A percentile compares a stretch with the other conserved stretches of the same genome.
Conservation (phyloP, 176 grass and related monocot species). For the Oryza brachyantha region DNA sequence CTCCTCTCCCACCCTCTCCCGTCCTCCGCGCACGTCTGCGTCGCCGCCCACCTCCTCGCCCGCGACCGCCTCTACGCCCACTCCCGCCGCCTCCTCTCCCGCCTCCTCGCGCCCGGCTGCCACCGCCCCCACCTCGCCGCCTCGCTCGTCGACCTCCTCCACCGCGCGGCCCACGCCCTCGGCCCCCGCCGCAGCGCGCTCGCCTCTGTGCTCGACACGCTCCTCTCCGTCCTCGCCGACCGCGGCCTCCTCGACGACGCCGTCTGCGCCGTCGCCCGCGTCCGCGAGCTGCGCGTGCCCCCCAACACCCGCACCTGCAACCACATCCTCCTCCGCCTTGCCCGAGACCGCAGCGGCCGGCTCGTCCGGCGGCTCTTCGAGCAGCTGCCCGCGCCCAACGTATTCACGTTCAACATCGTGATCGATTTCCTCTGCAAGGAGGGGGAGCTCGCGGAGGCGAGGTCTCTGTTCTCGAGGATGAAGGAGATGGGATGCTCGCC, state of each 20-base stretch:
- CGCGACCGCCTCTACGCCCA: slow-evolving; percentile 47
- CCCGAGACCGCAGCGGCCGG: slow-evolving; percentile 24
- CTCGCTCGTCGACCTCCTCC: slow-evolving; percentile 50
- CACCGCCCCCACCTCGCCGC: slow-evolving; percentile 31
- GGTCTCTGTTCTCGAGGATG: slow-evolving; percentile 57
- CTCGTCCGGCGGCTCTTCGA: slow-evolving; percentile 56
- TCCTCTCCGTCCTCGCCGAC: slow-evolving; percentile 53
- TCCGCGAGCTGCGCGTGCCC: slow-evolving; percentile 54
- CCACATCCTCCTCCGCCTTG: slow-evolving; percentile 73
- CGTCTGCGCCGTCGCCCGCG: slow-evolving; percentile 47
- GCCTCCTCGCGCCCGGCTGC: not conserved
- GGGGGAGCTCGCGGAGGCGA: slow-evolving; percentile 56
- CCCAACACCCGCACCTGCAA: slow-evolving; percentile 88
- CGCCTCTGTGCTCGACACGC: slow-evolving; percentile 37
- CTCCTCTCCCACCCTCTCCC: slow-evolving; percentile 45
- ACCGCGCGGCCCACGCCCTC: slow-evolving; percentile 26
- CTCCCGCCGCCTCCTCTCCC: slow-evolving; percentile 44
- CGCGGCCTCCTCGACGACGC: slow-evolving; percentile 47
- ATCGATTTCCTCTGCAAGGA: slow-evolving; percentile 93
- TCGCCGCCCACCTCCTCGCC: slow-evolving; percentile 45
- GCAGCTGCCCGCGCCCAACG: slow-evolving; percentile 51
- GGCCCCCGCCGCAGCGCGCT: slow-evolving; percentile 40
- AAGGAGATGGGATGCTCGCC: slow-evolving; percentile 68
- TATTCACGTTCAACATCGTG: slow-evolving; percentile 94
- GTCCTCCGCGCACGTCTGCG: slow-evolving; percentile 47